A percentile compares a stretch with the other conserved stretches of the same genome.
Evolutionary conservation across 768 basidiomycete genomes (phyloP).

Genomic region (Leccinellum luteum): DNA sequence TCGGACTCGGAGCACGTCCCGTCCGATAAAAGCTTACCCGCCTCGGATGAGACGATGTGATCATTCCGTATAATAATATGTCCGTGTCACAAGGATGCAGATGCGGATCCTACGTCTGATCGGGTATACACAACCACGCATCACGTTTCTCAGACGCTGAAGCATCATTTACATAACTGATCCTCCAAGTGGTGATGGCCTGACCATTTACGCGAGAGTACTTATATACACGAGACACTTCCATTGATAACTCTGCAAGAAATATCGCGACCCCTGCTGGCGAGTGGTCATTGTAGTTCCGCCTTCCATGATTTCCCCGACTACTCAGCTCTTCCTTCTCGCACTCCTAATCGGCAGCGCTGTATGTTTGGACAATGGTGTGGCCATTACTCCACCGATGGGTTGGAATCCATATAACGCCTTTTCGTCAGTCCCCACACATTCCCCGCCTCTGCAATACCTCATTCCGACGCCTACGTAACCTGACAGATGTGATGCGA

Average conservation of each 20-base stretch:
- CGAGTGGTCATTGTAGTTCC: background rate
- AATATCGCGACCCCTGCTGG: background rate
- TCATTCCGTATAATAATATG: background rate
- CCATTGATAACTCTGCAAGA: background rate
- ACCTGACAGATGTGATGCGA: constrained; percentile 5
- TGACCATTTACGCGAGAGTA: background rate
- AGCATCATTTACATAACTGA: background rate
- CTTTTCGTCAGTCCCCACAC: constrained; percentile 1
- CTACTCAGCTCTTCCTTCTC: background rate
- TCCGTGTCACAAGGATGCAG: background rate
- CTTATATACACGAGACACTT: background rate
- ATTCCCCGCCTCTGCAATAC: background rate
- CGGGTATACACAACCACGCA: background rate
- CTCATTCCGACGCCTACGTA: background rate
- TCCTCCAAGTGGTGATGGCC: background rate
- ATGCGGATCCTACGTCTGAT: background rate
- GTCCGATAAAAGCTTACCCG: background rate
- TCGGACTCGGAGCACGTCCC: no score
- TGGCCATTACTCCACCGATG: constrained; percentile 12
- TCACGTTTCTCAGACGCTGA: background rate
- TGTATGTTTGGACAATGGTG: constrained; percentile 7
- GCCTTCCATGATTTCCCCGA: background rate
- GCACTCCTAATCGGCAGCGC: background rate
- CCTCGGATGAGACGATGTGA: background rate
- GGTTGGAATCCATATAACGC: constrained; percentile 19